Evolutionary conservation across 176 grass and related monocot species (phyloP), one percentile per base, ranked within the genome.

Genomic region (Tuctoria greenei): DNA sequence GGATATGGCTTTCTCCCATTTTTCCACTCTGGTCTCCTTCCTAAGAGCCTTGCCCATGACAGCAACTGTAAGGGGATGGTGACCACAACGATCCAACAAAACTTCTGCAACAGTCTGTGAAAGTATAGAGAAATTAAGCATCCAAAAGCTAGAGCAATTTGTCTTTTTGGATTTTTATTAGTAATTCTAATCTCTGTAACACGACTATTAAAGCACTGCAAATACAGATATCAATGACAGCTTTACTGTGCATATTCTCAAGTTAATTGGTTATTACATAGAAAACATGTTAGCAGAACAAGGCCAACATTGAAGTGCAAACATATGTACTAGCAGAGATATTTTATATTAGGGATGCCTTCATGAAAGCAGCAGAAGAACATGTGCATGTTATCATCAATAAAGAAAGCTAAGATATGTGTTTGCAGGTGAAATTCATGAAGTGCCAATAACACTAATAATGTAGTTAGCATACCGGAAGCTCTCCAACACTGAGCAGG

Each of bases 31-130:
- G 28, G 74, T 93, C 66, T 93, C 91, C 80, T 90, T 88, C 67
- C 91, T 90, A 16, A 93, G 85, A 76, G 91, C 87, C 88, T 93
- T 90, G 45, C 88, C 88, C 85, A 93, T 83, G 75, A 93, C 91
- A 40, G 91, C 91, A 82, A 93, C 88, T 45, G 91, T 93, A 72
- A 93, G 91, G 59, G 91, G 91, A 72, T 93, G 85, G 44, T 93
- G 91, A 28, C 91, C 91, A 60, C 88, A 86, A 34, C 88, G 67
- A 4, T 93, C 88, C 44, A 93, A 71, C 75, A 93, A 74, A 27
- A 38, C 66, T 4, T 88, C 79, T 83, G 88, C 78, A 80, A 74
- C 71, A 69, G 61, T 28, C 91, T 93, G 64, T 34, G 42, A 3
- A 50, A 72, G 35, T 68, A 79, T 54, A 64, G 1, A 44, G 39